A percentile compares a stretch with the other conserved stretches of the same genome.
phyloP scores from a whole-genome alignment of 2,329 filamentous ascomycete genomes.

The Cercospora berteroae region DNA sequence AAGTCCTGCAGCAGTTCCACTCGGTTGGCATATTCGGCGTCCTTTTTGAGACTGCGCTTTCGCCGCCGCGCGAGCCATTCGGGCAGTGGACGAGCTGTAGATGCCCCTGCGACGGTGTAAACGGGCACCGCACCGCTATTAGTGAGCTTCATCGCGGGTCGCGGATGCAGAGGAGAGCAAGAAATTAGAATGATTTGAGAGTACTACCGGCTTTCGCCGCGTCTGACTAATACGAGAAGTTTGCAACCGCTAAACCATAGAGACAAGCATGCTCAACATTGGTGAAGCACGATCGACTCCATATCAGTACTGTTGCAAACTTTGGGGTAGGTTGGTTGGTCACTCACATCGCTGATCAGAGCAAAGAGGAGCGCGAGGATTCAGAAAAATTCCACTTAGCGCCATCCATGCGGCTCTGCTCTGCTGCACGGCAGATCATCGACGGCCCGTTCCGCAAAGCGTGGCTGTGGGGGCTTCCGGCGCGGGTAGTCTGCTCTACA shows the following conservation, averaged over 20 bases:
- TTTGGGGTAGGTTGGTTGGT: not conserved
- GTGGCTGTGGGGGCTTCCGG: not conserved
- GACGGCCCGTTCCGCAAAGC: not conserved
- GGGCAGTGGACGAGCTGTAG: slow-evolving; percentile 80
- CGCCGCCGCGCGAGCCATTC: slow-evolving; percentile 91
- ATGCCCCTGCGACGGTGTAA: slow-evolving; percentile 91
- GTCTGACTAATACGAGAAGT: too few relatives aligned
- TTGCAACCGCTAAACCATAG: too few relatives aligned
- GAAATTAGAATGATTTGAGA: too few relatives aligned
- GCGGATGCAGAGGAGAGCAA: not conserved
- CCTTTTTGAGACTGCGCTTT: slow-evolving; percentile 88
- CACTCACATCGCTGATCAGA: slow-evolving; percentile 12
- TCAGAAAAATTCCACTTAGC: not conserved
- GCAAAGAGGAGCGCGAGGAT: slow-evolving; percentile 3
- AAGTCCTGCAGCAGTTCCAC: slow-evolving; percentile 96
- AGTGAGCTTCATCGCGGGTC: slow-evolving; percentile 67
- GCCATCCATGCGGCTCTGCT: not conserved
- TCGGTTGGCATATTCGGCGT: slow-evolving; percentile 87
- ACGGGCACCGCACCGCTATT: slow-evolving; percentile 82
- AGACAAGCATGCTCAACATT: too few relatives aligned
- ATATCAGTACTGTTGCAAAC: slow-evolving; percentile 4
- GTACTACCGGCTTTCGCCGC: too few relatives aligned
- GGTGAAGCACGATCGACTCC: too few relatives aligned
- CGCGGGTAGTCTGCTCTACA: not conserved
- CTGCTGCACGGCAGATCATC: not conserved